Evolutionary conservation across 2,329 filamentous ascomycete species (phyloP), one percentile per base, ranked within the genome.

Genomic region (Verruconis gallopava): DNA sequence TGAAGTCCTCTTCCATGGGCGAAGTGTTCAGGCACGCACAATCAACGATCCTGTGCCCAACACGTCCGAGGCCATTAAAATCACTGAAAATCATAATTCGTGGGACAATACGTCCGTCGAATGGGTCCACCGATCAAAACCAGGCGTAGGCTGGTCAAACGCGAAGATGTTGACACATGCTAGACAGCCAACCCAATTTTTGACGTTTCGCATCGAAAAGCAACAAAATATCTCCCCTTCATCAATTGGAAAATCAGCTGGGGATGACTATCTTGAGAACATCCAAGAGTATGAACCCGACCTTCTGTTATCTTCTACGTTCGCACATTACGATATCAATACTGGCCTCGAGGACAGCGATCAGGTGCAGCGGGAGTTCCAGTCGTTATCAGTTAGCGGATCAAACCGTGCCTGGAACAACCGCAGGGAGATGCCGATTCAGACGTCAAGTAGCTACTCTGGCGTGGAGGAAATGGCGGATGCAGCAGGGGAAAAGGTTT

Each of bases 1-100:
- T 48, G 65, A 85, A 4, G 76, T 86, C 37, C 52, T 84, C 0
- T 85, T 83, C 54, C 71, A 66, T 44, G 77, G 77, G 30, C 67
- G 77, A 6, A 9, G 6, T 6, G 25, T n/a, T n/a, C 25, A 30
- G 25, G 25, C 25, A 9, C 25, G 25, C n/a, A n/a, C n/a, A 9
- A n/a, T 30, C 9, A n/a, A 30, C 9, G 25, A 30, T 30, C 25
- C 25, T n/a, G 25, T 30, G 9, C n/a, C 25, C 6, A 9, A 9
- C 9, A 30, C 25, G n/a, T 30, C 25, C 9, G n/a, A 30, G n/a
- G 25, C 6, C 9, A n/a, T 30, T n/a, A 30, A 30, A n/a, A n/a
- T 30, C n/a, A n/a, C n/a, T n/a, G n/a, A n/a, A n/a, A 9, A 30
- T 9, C 6, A 30, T n/a, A 30, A 30, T n/a, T 42, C 45, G 1